phyloP scores from a whole-genome alignment of 1,284 basidiomycete genomes.

The Heterobasidion parviporum region DNA sequence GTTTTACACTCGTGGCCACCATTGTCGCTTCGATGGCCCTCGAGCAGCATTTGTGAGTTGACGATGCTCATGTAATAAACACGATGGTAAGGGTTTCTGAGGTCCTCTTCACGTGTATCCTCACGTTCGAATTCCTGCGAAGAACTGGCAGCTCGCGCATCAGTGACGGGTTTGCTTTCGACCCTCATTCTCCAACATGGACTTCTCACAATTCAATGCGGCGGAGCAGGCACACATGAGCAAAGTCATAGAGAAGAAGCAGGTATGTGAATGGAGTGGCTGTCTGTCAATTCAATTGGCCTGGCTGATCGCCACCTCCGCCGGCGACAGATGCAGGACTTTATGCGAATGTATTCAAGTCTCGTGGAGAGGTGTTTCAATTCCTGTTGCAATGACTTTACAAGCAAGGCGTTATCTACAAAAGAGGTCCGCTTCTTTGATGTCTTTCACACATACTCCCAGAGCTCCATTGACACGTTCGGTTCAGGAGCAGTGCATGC shows the following conservation, averaged over 20 bases:
- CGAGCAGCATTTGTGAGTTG: too few species aligned
- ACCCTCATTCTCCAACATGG: constrained; percentile 43
- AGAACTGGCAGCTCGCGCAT: too few species aligned
- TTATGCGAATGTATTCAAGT: constrained; percentile 92
- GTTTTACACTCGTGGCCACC: too few species aligned
- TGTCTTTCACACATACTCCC: too few species aligned
- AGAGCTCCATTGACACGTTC: too few species aligned
- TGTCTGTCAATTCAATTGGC: constrained; percentile 1
- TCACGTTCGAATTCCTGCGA: too few species aligned
- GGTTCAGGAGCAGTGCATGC: constrained; percentile 57
- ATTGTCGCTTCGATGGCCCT: too few species aligned
- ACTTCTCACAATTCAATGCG: constrained; percentile 77
- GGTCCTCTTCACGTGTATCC: too few species aligned
- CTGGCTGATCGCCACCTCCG: not conserved
- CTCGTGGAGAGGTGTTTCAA: constrained; percentile 96
- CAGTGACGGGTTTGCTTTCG: not conserved
- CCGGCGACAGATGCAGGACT: constrained; percentile 87
- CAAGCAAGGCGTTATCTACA: constrained; percentile 83
- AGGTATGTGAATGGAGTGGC: constrained; percentile 42
- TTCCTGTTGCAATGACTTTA: constrained; percentile 94
- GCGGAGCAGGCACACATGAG: constrained; percentile 89
- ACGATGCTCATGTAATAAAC: too few species aligned
- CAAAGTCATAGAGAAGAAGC: constrained; percentile 88
- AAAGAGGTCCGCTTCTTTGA: constrained; percentile 69
- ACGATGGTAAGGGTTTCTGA: too few species aligned